These are phyloP conservation scores for Cornus suecica DNA, from an alignment of 148 eudicot species.

Conservation along the genomic window DNA sequence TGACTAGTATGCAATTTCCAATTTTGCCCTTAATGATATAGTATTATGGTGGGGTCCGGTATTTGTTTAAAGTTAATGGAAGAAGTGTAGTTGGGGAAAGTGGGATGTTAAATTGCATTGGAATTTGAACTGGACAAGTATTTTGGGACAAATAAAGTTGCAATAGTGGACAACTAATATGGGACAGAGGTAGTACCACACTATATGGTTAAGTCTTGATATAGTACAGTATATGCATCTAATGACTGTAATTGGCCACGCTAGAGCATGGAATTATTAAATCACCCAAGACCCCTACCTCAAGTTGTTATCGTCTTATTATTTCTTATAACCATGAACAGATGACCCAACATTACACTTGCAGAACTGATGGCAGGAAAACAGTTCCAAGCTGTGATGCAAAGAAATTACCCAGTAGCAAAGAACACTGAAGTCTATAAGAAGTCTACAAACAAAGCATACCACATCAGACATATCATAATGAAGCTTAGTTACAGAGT, in stretches of 20 bases:
- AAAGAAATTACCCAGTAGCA: background rate
- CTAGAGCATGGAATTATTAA: background rate
- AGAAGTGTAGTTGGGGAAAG: no score
- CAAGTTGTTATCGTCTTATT: background rate
- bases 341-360: background rate
- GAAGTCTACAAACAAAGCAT: conserved; percentile 1
- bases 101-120: no score
- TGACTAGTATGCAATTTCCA: no score
- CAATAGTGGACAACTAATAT: no score
- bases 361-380: background rate
- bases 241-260: background rate
- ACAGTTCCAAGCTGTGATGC: background rate
- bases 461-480: conserved; percentile 77
- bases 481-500: conserved; percentile 74
- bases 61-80: no score
- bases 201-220: background rate
- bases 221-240: background rate
- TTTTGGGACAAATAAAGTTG: no score
- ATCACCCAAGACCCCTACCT: background rate
- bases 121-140: no score
- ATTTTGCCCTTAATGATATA: no score
- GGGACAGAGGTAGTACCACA: no score
- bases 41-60: no score
- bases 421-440: background rate
- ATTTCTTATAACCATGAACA: background rate